Percentiles rank a stretch among this genome's conserved stretches.
Conservation (phyloP, 768 basidiomycete genomes). For the Macrolepiota dolichaula region DNA sequence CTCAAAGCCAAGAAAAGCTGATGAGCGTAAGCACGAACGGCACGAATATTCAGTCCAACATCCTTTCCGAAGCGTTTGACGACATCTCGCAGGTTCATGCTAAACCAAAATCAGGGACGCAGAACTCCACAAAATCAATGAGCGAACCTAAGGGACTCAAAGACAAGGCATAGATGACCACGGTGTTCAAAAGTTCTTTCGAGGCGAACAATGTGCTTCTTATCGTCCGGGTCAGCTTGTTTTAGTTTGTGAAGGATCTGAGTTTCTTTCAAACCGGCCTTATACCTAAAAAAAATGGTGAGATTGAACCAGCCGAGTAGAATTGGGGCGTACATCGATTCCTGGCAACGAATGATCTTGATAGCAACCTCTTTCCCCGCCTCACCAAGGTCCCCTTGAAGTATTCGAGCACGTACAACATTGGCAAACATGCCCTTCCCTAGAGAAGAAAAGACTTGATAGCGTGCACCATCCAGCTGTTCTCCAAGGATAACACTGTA, state of each 20-base stretch:
- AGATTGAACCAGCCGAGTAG: constrained; percentile 1
- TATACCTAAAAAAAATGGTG: constrained; percentile 61
- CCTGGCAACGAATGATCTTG: constrained; percentile 94
- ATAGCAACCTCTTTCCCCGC: constrained; percentile 82
- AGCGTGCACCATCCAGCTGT: constrained; percentile 85
- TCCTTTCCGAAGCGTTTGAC: constrained; percentile 99
- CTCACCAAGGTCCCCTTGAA: constrained; percentile 59
- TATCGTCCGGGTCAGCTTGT: constrained; percentile 93
- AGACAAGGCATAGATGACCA: constrained; percentile 94
- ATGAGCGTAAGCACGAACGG: constrained; percentile 98
- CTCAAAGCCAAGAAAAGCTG: constrained; percentile 90
- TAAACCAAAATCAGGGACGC: constrained; percentile 25
- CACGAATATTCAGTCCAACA: constrained; percentile 91
- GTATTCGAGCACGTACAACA: constrained; percentile 85
- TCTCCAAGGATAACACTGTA: constrained; percentile 94
- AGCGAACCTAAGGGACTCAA: constrained; percentile 84
- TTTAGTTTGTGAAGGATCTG: constrained; percentile 84
- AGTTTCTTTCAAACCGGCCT: constrained; percentile 89
- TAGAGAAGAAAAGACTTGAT: constrained; percentile 92
- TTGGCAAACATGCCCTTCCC: constrained; percentile 99
- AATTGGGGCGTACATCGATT: constrained; percentile 76
- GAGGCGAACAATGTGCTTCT: constrained; percentile 92
- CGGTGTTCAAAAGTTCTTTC: constrained; percentile 96
- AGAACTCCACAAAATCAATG: background rate
- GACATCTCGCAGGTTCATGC: constrained; percentile 98